Conservation (phyloP, 495 filamentous ascomycete species). For the Astrothelium macrocarpum region DNA sequence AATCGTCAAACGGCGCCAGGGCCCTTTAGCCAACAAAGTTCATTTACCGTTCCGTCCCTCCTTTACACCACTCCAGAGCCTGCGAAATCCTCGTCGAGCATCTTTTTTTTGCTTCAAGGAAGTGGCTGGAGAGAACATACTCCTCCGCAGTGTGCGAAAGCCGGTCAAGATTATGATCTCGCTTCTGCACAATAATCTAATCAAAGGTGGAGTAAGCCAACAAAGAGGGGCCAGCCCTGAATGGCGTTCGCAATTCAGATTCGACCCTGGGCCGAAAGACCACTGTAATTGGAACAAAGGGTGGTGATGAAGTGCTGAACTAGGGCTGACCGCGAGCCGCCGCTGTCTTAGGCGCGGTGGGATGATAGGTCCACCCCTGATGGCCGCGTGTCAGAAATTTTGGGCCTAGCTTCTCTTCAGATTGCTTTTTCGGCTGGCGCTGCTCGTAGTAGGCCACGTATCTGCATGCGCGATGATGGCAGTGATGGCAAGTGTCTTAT, state of each 20-base stretch:
- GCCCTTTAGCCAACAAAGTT: neutral
- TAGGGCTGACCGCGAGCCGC: neutral
- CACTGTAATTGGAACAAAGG: neutral
- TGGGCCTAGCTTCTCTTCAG: neutral
- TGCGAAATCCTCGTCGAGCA: neutral
- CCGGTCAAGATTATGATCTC: neutral
- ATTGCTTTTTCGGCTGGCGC: neutral
- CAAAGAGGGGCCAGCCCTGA: neutral
- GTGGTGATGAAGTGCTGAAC: neutral
- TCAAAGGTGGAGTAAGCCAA: neutral
- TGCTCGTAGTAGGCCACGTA: neutral
- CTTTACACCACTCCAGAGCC: neutral
- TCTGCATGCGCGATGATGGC: neutral
- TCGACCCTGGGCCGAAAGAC: neutral
- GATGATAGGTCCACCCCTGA: neutral
- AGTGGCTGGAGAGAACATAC: neutral
- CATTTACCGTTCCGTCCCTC: neutral
- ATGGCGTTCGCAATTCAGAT: neutral
- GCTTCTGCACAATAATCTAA: neutral
- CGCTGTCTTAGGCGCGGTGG: neutral
- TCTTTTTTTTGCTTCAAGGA: neutral
- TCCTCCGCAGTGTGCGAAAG: no score
- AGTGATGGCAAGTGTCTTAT: neutral
- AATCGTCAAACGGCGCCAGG: neutral
- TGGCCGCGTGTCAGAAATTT: neutral